Base-by-base conservation (phyloP, 1,139 yeast species). In the Saccharomyces hybrid region DNA sequence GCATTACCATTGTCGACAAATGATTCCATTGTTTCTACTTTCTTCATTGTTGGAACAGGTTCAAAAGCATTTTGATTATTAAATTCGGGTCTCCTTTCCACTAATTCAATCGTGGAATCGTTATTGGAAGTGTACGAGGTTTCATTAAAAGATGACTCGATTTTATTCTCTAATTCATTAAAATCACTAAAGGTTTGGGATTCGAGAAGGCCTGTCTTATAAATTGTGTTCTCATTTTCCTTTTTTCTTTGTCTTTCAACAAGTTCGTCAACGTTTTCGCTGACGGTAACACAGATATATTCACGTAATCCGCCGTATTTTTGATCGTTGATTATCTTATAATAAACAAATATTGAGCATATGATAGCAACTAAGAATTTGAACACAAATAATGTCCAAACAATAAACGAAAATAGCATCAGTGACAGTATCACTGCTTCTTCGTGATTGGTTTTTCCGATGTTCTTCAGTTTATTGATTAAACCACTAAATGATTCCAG, bases 391-490 rank as follows among this genome's bases (percentile, higher is more conserved):
- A 86, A 71, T 16, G 83, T 75, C 89, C 91, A 89, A 62, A 89
- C 79, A 8, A 80, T 69, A 62, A 88, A 79, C 4, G 96, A 86
- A 57, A 86, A 76, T 49, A 86, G 75, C 91, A 88, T 88, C 60
- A 86, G 78, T 31, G 88, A 79, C 41, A 89, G 68, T 50, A 88
- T 79, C 16, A 88, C 73, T 2, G 95, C 88, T 63, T 87, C 86
- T 47, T 78, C 73, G 55, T 80, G 71, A 65, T 87, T 84, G n/a
- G 79, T 74, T 28, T 74, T 68, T 9, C 93, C 90, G 34, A 88
- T 80, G 2, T 70, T 60, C 57, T 75, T 73, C 49, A 89, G 78
- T 47, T 86, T 82, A 3, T 70, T 57, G 50, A 77, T 78, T 1
- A 86, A 77, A 6, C 83, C 83, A 57, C 78, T 78, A 31, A 65